Evolutionary conservation across 2,329 filamentous ascomycete genomes (phyloP).

Genomic region (Pyrenochaeta sp.): DNA sequence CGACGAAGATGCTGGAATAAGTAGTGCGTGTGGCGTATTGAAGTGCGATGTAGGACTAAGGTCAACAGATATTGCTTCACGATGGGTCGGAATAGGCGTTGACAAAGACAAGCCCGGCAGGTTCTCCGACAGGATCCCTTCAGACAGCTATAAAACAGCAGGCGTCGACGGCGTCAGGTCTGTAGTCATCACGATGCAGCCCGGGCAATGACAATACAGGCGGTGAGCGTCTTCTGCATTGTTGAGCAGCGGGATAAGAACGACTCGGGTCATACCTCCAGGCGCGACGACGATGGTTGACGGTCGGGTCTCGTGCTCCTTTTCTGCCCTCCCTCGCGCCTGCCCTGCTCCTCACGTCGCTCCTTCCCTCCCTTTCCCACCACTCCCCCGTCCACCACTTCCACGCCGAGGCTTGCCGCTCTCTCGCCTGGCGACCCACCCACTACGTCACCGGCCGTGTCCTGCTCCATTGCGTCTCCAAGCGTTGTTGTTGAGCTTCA

Average conservation of each 20-base stretch:
- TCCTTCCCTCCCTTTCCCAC: neutral
- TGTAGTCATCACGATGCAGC: constrained; percentile 8
- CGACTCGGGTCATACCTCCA: neutral
- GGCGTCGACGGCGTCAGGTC: constrained; percentile 14
- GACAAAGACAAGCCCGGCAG: constrained; percentile 10
- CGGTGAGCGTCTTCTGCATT: constrained; percentile 19
- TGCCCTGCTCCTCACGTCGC: neutral
- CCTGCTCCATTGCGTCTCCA: neutral
- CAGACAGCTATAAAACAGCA: constrained; percentile 8
- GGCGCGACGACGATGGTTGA: constrained; percentile 5
- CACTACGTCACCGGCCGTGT: neutral
- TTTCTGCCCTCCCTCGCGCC: neutral
- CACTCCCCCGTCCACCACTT: no score
- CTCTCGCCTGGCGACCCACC: neutral
- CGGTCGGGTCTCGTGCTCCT: constrained; percentile 5
- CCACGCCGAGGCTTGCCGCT: constrained; percentile 6
- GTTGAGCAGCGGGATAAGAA: constrained; percentile 4
- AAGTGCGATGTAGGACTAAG: constrained; percentile 2
- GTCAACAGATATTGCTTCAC: constrained; percentile 6
- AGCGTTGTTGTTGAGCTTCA: constrained; percentile 13
- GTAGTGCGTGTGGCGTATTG: constrained; percentile 12
- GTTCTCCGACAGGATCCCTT: constrained; percentile 14
- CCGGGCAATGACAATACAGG: constrained; percentile 11
- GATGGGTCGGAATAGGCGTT: constrained; percentile 3
- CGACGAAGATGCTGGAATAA: constrained; percentile 15